Evolutionary conservation across 495 filamentous ascomycete genomes (phyloP).

Genomic region (Xylaria nigripes): DNA sequence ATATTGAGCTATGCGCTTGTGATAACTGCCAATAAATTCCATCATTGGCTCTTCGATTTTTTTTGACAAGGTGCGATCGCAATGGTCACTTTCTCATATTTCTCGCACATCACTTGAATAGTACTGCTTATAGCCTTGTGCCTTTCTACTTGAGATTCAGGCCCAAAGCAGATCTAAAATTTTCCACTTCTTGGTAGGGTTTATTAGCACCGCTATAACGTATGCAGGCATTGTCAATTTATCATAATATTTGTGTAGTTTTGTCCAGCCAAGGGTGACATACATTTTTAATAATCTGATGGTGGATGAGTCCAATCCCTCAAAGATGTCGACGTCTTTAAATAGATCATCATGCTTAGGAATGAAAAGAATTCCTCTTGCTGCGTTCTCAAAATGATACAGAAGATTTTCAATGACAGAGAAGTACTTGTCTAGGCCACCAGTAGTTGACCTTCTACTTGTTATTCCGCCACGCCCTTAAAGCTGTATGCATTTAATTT

Average conservation of each 20-base stretch:
- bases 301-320: background rate
- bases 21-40: background rate
- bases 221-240: background rate
- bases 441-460: background rate
- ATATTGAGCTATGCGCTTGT: background rate
- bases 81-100: too few relatives aligned
- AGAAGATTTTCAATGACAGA: background rate
- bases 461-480: background rate
- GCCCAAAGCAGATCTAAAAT: background rate
- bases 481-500: background rate
- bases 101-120: too few relatives aligned
- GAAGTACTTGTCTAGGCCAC: background rate
- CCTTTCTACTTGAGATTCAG: background rate
- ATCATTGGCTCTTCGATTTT: too few relatives aligned
- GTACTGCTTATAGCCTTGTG: too few relatives aligned
- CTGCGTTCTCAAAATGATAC: background rate
- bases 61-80: too few relatives aligned
- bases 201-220: background rate
- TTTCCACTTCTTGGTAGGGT: background rate
- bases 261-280: background rate
- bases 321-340: background rate
- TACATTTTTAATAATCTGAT: background rate
- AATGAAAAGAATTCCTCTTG: background rate
- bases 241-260: background rate
- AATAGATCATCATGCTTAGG: background rate